These are phyloP conservation scores for Golubevia sp. DNA, from an alignment of 1,284 basidiomycete genomes.

Conservation along the genomic window DNA sequence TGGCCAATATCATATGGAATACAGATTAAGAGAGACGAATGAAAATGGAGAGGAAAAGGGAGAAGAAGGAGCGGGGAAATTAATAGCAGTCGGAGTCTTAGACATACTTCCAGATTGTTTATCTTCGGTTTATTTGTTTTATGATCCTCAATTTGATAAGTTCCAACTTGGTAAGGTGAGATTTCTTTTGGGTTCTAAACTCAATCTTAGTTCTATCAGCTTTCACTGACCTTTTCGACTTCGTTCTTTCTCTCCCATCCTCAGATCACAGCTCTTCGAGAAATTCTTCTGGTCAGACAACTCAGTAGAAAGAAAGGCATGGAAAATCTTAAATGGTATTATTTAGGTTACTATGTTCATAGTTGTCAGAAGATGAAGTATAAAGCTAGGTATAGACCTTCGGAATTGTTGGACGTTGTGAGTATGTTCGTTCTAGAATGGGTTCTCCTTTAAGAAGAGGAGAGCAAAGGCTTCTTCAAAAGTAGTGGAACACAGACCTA, in stretches of 20 bases:
- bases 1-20: conserved; percentile 55
- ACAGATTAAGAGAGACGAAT: conserved; percentile 18
- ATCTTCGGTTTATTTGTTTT: conserved; percentile 54
- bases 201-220: too few relatives aligned
- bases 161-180: conserved; percentile 42
- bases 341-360: conserved; percentile 84
- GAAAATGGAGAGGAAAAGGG: too few relatives aligned
- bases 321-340: conserved; percentile 70
- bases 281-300: too few relatives aligned
- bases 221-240: too few relatives aligned
- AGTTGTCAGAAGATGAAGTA: conserved; percentile 94
- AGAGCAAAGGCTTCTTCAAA: conserved; percentile 4
- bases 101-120: conserved; percentile 51
- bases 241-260: not conserved
- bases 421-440: conserved; percentile 25
- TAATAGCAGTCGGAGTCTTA: conserved; percentile 55
- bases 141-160: conserved; percentile 38
- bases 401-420: conserved; percentile 85
- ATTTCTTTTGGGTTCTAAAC: not conserved
- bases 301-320: conserved; percentile 66
- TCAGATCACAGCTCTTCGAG: conserved; percentile 76
- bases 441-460: not conserved
- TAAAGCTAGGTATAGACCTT: conserved; percentile 89
- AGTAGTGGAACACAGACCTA: not conserved
- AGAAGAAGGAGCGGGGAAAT: conserved; percentile 26